Evolutionary conservation across 2,329 filamentous ascomycete species (phyloP).

Genomic region (Biscogniauxia mediterranea): DNA sequence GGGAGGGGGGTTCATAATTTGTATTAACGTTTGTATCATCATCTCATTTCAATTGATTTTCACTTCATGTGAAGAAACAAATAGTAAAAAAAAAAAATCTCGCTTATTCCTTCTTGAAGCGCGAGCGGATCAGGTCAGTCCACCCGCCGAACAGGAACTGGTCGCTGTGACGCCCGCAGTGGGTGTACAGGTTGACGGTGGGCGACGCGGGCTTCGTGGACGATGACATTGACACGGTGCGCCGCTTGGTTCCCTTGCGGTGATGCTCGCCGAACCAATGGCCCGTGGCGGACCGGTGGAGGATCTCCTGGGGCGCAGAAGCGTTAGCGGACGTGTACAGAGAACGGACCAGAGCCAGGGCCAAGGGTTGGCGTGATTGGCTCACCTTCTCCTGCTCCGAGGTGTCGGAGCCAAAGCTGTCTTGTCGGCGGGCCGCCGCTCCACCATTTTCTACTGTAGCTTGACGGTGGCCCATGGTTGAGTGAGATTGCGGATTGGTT

Average conservation of each 20-base stretch:
- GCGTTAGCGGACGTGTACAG: background rate
- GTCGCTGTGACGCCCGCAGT: constrained; percentile 54
- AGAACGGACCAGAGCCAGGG: background rate
- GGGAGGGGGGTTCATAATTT: too few species aligned
- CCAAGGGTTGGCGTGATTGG: background rate
- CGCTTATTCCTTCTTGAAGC: constrained; percentile 35
- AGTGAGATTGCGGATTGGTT: background rate
- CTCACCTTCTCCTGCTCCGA: constrained; percentile 27
- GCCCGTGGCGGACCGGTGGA: background rate
- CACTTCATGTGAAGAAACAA: background rate
- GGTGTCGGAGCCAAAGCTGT: constrained; percentile 26
- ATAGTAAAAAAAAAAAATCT: background rate
- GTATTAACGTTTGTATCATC: background rate
- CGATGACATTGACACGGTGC: background rate
- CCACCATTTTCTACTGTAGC: constrained; percentile 10
- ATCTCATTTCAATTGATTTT: background rate
- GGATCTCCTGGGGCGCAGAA: constrained; percentile 10
- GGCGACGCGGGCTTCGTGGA: constrained; percentile 32
- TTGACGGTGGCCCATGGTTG: constrained; percentile 24
- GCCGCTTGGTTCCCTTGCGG: constrained; percentile 18
- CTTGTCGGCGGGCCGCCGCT: constrained; percentile 17
- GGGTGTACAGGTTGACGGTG: constrained; percentile 51
- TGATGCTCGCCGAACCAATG: constrained; percentile 14
- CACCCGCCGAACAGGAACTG: constrained; percentile 52
- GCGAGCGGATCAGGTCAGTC: constrained; percentile 42